Conservation (phyloP, 768 basidiomycete species). For the Neoboletus subvelutipes region DNA sequence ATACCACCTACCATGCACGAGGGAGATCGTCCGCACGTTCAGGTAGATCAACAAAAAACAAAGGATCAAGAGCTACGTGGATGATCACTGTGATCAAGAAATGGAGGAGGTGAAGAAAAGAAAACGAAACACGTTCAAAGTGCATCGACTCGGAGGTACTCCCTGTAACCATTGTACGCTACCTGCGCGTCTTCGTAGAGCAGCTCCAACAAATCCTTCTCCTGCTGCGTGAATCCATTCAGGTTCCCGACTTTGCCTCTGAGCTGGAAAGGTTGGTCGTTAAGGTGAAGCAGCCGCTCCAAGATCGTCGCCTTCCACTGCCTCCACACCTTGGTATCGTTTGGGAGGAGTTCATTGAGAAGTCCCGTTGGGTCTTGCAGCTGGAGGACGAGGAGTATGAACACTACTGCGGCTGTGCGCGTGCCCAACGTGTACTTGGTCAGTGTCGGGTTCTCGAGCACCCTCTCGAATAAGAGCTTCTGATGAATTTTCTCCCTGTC, state of each 20-base stretch:
- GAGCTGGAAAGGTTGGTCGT: neutral
- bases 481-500: slow-evolving; percentile 27
- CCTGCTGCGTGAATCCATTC: slow-evolving; percentile 8
- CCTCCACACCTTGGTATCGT: slow-evolving; percentile 23
- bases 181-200: slow-evolving; percentile 14
- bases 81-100: neutral
- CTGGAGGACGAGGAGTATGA: slow-evolving; percentile 13
- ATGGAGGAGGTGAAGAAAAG: neutral
- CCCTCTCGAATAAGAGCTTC: slow-evolving; percentile 9
- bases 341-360: slow-evolving; percentile 18
- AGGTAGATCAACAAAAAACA: no score
- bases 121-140: neutral
- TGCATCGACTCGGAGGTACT: neutral
- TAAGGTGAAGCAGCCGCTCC: neutral
- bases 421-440: slow-evolving; percentile 17
- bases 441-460: slow-evolving; percentile 14
- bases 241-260: neutral
- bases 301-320: slow-evolving; percentile 18
- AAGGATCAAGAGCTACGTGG: neutral
- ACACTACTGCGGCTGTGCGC: slow-evolving; percentile 18
- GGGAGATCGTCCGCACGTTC: no score
- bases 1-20: no score
- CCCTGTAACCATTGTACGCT: slow-evolving; percentile 14
- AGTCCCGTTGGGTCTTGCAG: slow-evolving; percentile 4
- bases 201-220: slow-evolving; percentile 6